Conservation (phyloP, 176 grass and related monocot species). For the Aegilops umbellulata region DNA sequence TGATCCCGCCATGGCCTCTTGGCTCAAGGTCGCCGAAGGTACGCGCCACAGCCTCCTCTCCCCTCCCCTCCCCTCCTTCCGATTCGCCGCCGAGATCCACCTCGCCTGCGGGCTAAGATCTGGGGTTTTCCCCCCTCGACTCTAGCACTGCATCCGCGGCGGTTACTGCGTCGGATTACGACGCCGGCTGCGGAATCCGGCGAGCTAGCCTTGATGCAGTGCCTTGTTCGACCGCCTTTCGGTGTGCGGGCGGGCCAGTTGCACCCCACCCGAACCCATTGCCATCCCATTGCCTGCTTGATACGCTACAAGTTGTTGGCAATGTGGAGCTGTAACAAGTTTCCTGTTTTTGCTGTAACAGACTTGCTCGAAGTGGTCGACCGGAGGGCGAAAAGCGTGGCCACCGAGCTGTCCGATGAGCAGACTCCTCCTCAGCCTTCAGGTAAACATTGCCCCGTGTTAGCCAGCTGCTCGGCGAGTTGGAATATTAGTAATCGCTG, state of each 20-base stretch:
- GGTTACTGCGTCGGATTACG: neutral
- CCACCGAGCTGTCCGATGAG: conserved; percentile 78
- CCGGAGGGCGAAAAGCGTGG: conserved; percentile 90
- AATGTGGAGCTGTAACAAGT: conserved; percentile 9
- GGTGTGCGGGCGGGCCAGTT: neutral
- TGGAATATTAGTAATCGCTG: neutral
- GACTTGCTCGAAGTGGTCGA: conserved; percentile 98
- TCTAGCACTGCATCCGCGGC: neutral
- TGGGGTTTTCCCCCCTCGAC: neutral
- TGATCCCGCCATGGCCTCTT: conserved; percentile 76
- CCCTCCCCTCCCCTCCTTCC: neutral
- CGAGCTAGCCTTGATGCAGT: neutral
- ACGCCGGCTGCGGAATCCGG: conserved; percentile 6
- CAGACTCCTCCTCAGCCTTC: conserved; percentile 58
- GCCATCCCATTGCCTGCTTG: conserved; percentile 16
- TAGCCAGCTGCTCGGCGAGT: neutral
- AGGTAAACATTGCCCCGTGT: conserved; percentile 47
- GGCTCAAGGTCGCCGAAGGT: conserved; percentile 99
- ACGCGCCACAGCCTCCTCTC: conserved; percentile 23
- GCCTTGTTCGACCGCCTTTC: conserved; percentile 22
- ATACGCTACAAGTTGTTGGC: conserved; percentile 7
- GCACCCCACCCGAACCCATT: conserved; percentile 15
- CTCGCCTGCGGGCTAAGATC: conserved; percentile 19
- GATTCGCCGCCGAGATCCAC: conserved; percentile 38
- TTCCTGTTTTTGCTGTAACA: conserved; percentile 30